Percentiles rank a stretch among this genome's conserved stretches.
Evolutionary conservation across 176 grass and related monocot species (phyloP).

Genomic region (Juncus inflexus): DNA sequence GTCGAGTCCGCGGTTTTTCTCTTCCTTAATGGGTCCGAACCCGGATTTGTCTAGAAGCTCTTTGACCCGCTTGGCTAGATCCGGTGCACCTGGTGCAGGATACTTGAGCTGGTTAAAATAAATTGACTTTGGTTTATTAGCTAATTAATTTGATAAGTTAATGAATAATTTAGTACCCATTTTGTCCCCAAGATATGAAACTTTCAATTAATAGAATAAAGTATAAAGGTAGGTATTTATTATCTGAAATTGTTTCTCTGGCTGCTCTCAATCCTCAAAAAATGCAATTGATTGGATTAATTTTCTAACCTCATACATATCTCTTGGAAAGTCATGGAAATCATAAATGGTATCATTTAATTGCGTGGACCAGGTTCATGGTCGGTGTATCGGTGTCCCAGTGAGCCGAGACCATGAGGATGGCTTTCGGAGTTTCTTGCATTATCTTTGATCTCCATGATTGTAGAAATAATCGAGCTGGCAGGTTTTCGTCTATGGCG

Average conservation of each 20-base stretch:
- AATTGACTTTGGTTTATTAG: background rate
- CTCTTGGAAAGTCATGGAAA: conserved; percentile 59
- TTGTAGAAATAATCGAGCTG: conserved; percentile 23
- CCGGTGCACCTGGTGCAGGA: conserved; percentile 57
- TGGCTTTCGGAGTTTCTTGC: conserved; percentile 39
- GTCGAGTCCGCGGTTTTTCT: conserved; percentile 68
- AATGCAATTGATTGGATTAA: background rate
- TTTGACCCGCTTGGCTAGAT: conserved; percentile 52
- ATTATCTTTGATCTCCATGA: conserved; percentile 25
- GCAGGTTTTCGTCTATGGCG: conserved; percentile 19
- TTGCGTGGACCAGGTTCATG: conserved; percentile 47
- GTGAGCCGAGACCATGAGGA: conserved; percentile 72
- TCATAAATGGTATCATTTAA: conserved; percentile 59
- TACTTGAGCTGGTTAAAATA: conserved; percentile 52
- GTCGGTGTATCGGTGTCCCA: conserved; percentile 55
- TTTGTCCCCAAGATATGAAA: background rate
- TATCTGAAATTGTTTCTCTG: background rate
- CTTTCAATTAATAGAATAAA: background rate
- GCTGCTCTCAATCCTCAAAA: background rate
- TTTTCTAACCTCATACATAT: conserved; percentile 61
- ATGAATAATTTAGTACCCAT: background rate
- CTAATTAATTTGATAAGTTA: background rate
- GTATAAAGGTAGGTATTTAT: background rate
- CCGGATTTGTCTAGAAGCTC: conserved; percentile 56
- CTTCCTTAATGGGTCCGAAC: conserved; percentile 50